Evolutionary conservation across 306 rosid species (phyloP).

Genomic region (Castanea sativa): DNA sequence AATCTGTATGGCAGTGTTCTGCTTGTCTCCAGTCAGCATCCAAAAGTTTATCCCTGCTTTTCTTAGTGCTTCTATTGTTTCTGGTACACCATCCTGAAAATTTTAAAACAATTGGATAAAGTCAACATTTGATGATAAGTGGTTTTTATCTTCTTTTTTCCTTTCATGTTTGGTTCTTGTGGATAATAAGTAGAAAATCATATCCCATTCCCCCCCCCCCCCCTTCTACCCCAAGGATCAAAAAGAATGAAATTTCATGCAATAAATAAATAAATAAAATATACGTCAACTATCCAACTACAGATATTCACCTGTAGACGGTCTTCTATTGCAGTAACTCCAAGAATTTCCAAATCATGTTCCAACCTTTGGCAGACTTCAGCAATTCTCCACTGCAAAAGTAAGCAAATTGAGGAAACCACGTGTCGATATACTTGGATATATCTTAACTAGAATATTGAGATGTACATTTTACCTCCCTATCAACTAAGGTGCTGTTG

Average conservation of each 20-base stretch:
- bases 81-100: conserved; percentile 95
- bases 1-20: conserved; percentile 92
- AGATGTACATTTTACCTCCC: conserved; percentile 71
- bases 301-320: conserved; percentile 78
- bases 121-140: background rate
- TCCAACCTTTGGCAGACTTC: conserved; percentile 94
- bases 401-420: conserved; percentile 24
- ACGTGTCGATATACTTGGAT: background rate
- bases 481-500: conserved; percentile 87
- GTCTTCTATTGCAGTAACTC: conserved; percentile 98
- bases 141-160: background rate
- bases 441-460: conserved; percentile 10
- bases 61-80: conserved; percentile 86
- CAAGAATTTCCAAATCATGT: conserved; percentile 85
- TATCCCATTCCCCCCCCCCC: background rate
- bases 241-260: conserved; percentile 5
- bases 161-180: background rate
- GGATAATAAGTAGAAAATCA: background rate
- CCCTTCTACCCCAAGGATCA: background rate
- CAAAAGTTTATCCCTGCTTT: conserved; percentile 99
- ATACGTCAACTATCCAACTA: conserved; percentile 16
- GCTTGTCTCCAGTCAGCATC: conserved; percentile 99
- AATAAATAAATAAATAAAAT: background rate
- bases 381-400: conserved; percentile 93
- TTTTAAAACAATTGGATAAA: conserved; percentile 9